A percentile compares a stretch with the other conserved stretches of the same genome.
These are phyloP conservation scores for Phytophthora rubi DNA, from an alignment of 352 stramenopile species.

Conservation along the genomic window DNA sequence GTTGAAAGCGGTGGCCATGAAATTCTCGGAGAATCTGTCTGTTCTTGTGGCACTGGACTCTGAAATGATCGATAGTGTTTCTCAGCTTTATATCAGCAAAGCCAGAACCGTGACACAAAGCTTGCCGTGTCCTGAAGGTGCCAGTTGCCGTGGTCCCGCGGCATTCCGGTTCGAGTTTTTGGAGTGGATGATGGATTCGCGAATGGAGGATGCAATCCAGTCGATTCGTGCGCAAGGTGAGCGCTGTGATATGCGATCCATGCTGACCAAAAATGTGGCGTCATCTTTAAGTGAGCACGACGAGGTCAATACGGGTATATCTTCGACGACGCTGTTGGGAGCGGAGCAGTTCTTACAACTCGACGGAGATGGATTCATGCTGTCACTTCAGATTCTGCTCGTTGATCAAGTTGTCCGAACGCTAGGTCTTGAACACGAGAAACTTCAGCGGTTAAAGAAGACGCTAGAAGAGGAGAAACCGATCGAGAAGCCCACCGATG, in stretches of 20 bases:
- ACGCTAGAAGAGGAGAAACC: slow-evolving; percentile 26
- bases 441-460: slow-evolving; percentile 41
- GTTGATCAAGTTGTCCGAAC: slow-evolving; percentile 80
- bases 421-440: slow-evolving; percentile 63
- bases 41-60: slow-evolving; percentile 78
- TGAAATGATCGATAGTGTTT: slow-evolving; percentile 78
- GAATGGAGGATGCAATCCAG: slow-evolving; percentile 69
- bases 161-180: slow-evolving; percentile 85
- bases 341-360: slow-evolving; percentile 73
- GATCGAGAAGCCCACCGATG: slow-evolving; percentile 3
- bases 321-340: slow-evolving; percentile 18
- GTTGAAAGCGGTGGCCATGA: slow-evolving; percentile 70
- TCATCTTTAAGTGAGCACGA: slow-evolving; percentile 52
- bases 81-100: slow-evolving; percentile 81
- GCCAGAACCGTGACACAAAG: slow-evolving; percentile 72
- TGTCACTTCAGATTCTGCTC: slow-evolving; percentile 83
- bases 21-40: slow-evolving; percentile 87
- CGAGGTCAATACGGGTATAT: neutral
- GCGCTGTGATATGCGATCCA: slow-evolving; percentile 77
- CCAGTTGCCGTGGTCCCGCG: slow-evolving; percentile 69
- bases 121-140: slow-evolving; percentile 70
- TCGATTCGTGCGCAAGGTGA: slow-evolving; percentile 70
- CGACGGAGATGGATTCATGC: slow-evolving; percentile 69
- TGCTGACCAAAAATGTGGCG: slow-evolving; percentile 60
- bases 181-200: slow-evolving; percentile 81